Evolutionary conservation across 2,329 filamentous ascomycete species (phyloP).

Genomic region (Neonectria coccinea): DNA sequence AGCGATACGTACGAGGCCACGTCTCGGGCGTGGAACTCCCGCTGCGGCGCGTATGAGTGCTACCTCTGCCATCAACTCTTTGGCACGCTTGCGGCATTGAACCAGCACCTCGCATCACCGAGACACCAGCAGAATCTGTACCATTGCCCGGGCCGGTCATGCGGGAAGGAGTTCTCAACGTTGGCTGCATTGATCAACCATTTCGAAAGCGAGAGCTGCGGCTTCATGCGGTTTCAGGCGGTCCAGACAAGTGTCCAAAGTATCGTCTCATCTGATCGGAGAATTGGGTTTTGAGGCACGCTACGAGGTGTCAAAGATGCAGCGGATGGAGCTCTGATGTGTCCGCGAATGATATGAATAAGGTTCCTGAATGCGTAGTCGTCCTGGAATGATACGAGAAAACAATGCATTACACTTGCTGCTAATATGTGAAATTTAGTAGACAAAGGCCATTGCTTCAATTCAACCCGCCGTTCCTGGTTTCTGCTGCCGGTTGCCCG

Average conservation of each 20-base stretch:
- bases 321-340: neutral
- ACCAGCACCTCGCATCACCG: slow-evolving; percentile 66
- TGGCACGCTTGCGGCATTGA: slow-evolving; percentile 50
- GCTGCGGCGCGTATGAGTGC: slow-evolving; percentile 44
- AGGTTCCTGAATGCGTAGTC: neutral
- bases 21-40: slow-evolving; percentile 55
- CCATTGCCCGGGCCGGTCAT: slow-evolving; percentile 54
- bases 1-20: slow-evolving; percentile 54
- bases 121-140: slow-evolving; percentile 54
- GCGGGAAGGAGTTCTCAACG: slow-evolving; percentile 53
- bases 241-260: slow-evolving; percentile 49
- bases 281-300: slow-evolving; percentile 26
- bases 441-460: neutral
- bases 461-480: neutral
- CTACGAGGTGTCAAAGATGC: neutral
- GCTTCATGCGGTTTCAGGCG: slow-evolving; percentile 52
- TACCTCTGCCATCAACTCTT: slow-evolving; percentile 63
- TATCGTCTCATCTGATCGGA: slow-evolving; percentile 27
- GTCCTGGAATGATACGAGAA: neutral
- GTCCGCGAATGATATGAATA: neutral
- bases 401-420: neutral
- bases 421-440: neutral
- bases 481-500: neutral
- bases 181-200: slow-evolving; percentile 57
- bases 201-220: slow-evolving; percentile 58